phyloP scores from a whole-genome alignment of 2,329 filamentous ascomycete genomes.

The Rhynchosporium graminicola region DNA sequence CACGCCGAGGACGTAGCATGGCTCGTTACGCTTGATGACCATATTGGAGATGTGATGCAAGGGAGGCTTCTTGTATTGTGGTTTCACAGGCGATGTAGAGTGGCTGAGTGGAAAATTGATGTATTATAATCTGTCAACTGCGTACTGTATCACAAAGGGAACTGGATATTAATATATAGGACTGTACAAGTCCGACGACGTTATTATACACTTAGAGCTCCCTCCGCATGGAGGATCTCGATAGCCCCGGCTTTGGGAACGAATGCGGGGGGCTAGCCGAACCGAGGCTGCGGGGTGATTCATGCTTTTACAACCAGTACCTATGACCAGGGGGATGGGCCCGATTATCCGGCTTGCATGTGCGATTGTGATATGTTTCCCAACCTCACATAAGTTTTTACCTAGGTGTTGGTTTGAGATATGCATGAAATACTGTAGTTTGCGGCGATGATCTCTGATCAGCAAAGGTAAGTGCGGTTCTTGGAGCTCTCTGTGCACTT shows the following conservation, averaged over 20 bases:
- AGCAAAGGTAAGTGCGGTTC: background rate
- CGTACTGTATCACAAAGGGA: background rate
- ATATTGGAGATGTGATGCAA: slow-evolving; percentile 11
- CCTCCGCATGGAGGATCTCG: background rate
- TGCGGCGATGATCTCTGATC: background rate
- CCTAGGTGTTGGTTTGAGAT: background rate
- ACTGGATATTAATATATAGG: background rate
- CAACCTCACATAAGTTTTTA: too few species aligned
- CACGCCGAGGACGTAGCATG: slow-evolving; percentile 85
- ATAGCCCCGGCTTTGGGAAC: slow-evolving; percentile 5
- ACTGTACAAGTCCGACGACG: background rate
- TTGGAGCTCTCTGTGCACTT: too few species aligned
- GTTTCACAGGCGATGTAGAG: background rate
- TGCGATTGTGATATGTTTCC: background rate
- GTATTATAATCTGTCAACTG: background rate
- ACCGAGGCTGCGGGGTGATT: background rate
- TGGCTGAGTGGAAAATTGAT: background rate
- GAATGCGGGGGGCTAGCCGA: slow-evolving; percentile 1
- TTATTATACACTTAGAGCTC: background rate
- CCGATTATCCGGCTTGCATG: slow-evolving; percentile 5
- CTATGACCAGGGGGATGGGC: background rate
- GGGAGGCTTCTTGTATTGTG: background rate
- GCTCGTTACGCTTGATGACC: slow-evolving; percentile 29
- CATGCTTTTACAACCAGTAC: background rate
- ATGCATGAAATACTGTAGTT: background rate